Evolutionary conservation across 2,329 filamentous ascomycete genomes (phyloP), one percentile per base, ranked within the genome.

Genomic region (Pestalotiopsis sp.): DNA sequence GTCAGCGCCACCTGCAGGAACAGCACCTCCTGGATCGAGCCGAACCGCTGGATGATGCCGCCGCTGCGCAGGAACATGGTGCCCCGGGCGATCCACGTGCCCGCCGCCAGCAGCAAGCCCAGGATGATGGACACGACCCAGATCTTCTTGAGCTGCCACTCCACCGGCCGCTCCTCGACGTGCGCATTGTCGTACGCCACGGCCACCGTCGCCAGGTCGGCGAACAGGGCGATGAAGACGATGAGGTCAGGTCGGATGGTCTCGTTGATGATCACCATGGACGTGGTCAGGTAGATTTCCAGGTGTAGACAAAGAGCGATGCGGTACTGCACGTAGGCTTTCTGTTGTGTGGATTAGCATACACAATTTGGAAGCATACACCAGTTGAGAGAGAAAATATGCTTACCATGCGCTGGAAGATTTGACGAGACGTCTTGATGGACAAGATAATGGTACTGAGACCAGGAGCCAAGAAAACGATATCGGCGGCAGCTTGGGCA

Each of bases 61-160:
- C 92, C 92, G 79, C 88, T 89, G 69, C 84, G 82, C 23, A 93
- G 81, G 86, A 89, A 94, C 76, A 94, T 82, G 63, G 91, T 87
- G 66, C 88, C 92, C 76, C 91, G 91, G 72, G 93, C 83, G 76
- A 94, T 84, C 92, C 92, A 94, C 74, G 92, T 94, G 70, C 84
- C 91, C 59, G 87, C 77, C 67, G 92, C 91, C 57, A 94, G 90
- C 59, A 93, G 82, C 41, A 88, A 73, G 80, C 92, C 92, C 65
- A 94, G 87, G 69, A 92, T 83, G 73, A 92, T 84, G 71, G 88
- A 91, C 76, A 94, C 93, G 73, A 94, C 86, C 92, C 91, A 94
- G 78, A 94, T 94, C 86, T 94, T 94, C 72, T 91, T 91, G 72
- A 94, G 80, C 82, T 94, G 92, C 92, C 92, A 94, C 81, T 94